A percentile compares a stretch with the other conserved stretches of the same genome.
Evolutionary conservation across 2,329 filamentous ascomycete genomes (phyloP).

Genomic region (Trichoderma semiorbis): DNA sequence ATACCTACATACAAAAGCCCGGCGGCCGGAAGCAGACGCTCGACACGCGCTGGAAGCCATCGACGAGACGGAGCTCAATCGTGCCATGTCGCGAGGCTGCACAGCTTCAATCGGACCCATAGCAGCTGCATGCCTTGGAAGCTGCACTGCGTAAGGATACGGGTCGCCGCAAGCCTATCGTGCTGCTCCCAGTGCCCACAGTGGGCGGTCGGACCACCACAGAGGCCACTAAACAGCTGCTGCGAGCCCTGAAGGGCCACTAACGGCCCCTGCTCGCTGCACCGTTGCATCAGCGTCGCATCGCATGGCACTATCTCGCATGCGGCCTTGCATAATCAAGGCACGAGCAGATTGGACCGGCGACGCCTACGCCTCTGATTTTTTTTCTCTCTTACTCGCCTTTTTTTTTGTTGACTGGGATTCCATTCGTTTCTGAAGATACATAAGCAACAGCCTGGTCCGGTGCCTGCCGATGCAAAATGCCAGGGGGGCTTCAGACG

Average conservation of each 20-base stretch:
- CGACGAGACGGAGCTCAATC: slow-evolving; percentile 5
- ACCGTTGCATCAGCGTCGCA: slow-evolving; percentile 18
- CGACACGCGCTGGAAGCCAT: slow-evolving; percentile 12
- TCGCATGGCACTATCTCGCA: slow-evolving; percentile 18
- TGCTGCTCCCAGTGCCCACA: slow-evolving; percentile 3
- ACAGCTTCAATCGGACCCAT: slow-evolving; percentile 4
- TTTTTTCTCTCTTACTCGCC: not conserved
- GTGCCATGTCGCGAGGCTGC: slow-evolving; percentile 13
- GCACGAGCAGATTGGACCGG: slow-evolving; percentile 10
- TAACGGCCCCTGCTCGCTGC: slow-evolving; percentile 8
- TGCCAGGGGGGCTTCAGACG: not conserved
- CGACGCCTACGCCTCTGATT: not conserved
- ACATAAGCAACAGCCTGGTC: not conserved
- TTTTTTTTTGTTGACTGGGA: not conserved
- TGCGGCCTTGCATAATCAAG: slow-evolving; percentile 16
- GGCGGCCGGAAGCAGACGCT: not conserved
- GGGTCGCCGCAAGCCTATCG: not conserved
- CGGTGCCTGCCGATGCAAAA: slow-evolving; percentile 8
- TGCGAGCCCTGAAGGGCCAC: not conserved
- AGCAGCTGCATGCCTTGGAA: slow-evolving; percentile 7
- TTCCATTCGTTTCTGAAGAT: slow-evolving; percentile 6
- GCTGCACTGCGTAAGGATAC: not conserved
- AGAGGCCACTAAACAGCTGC: slow-evolving; percentile 3
- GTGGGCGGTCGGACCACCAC: slow-evolving; percentile 7
- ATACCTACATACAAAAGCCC: not conserved